phyloP scores from a whole-genome alignment of 352 stramenopile species.

The Phytopythium montanum region DNA sequence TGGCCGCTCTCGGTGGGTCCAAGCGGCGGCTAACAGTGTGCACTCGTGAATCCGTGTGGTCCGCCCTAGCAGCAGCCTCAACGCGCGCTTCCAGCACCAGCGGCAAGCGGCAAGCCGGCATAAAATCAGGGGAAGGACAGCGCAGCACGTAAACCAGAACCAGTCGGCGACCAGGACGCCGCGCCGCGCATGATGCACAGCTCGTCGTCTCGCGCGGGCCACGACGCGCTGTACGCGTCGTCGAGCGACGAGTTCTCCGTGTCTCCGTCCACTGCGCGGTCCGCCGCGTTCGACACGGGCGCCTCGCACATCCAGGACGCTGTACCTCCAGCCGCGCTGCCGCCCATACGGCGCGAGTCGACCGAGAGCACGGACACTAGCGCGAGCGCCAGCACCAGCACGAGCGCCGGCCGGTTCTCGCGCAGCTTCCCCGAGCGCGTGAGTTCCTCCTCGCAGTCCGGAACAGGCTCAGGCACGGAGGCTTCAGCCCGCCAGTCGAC shows the following conservation, averaged over 20 bases:
- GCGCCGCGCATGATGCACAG: conserved; percentile 4
- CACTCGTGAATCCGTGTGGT: background rate
- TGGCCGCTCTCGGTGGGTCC: no score
- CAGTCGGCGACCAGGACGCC: no score
- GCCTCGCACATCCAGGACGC: conserved; percentile 10
- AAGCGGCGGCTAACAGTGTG: background rate
- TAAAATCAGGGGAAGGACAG: background rate
- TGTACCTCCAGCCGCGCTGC: conserved; percentile 17
- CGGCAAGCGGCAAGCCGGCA: background rate
- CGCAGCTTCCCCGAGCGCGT: conserved; percentile 10
- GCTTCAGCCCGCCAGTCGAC: conserved; percentile 16
- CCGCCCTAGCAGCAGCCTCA: background rate
- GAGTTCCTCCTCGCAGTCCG: conserved; percentile 23
- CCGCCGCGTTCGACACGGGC: conserved; percentile 6
- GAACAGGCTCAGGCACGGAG: conserved; percentile 4
- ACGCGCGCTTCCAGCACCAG: background rate
- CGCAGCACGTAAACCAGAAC: no score
- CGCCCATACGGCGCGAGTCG: conserved; percentile 17
- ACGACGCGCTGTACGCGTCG: conserved; percentile 9
- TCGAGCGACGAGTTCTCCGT: conserved; percentile 17
- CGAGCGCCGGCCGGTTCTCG: background rate
- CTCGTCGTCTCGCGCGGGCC: background rate
- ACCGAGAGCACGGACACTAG: conserved; percentile 18
- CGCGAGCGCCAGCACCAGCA: conserved; percentile 4
- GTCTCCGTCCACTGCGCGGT: conserved; percentile 12